phyloP scores from a whole-genome alignment of 2,329 filamentous ascomycete species.

The Tolypocladium nubicola region DNA sequence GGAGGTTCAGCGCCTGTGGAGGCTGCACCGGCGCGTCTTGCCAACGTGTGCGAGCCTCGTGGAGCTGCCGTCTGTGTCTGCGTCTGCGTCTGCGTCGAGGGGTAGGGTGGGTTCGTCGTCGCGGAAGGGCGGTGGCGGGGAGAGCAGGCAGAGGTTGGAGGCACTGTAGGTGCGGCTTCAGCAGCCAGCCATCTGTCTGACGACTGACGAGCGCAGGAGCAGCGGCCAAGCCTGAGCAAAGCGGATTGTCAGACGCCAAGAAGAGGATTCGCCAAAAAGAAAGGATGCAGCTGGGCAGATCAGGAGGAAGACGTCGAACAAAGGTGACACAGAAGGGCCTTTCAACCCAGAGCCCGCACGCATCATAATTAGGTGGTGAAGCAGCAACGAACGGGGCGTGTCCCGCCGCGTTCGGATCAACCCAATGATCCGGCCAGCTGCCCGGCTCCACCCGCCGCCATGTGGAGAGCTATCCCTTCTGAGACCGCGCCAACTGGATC shows the following conservation, averaged over 20 bases:
- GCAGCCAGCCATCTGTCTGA: conserved; percentile 10
- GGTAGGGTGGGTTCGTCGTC: not conserved
- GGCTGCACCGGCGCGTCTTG: not conserved
- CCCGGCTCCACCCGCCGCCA: conserved; percentile 2
- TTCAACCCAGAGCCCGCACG: not conserved
- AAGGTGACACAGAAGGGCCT: conserved; percentile 1
- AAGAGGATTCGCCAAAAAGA: not conserved
- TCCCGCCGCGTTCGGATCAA: conserved; percentile 3
- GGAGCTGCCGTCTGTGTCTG: not conserved
- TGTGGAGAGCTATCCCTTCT: not conserved
- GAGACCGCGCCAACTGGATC: no score
- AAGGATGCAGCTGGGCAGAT: not conserved
- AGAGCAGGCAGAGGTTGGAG: conserved; percentile 3
- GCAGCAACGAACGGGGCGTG: not conserved
- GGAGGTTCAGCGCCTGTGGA: conserved; percentile 4
- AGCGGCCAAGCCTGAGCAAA: not conserved
- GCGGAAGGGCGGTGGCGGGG: conserved; percentile 5
- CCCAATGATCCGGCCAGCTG: conserved; percentile 1
- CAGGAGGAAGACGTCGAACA: not conserved
- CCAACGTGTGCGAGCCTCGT: not conserved
- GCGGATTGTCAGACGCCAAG: not conserved
- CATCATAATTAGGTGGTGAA: conserved; percentile 2
- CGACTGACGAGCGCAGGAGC: not conserved
- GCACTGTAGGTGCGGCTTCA: conserved; percentile 4
- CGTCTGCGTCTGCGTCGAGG: not conserved